Conservation (phyloP, 2,329 filamentous ascomycete genomes). For the Colletotrichum destructivum region DNA sequence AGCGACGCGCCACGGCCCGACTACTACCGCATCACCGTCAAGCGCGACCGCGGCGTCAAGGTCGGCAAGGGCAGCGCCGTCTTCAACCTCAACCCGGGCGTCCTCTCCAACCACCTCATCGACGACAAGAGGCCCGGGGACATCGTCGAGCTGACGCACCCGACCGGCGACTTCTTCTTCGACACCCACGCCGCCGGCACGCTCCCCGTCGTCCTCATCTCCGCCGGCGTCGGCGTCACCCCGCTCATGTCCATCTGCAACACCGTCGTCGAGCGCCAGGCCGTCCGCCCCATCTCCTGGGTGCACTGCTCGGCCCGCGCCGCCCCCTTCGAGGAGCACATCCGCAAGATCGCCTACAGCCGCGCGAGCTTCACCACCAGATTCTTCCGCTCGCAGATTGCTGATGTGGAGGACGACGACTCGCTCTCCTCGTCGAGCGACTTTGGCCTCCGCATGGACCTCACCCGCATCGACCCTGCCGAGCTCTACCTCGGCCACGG, state of each 20-base stretch:
- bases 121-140: slow-evolving; percentile 74
- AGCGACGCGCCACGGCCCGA: slow-evolving; percentile 74
- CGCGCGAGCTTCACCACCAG: slow-evolving; percentile 55
- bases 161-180: slow-evolving; percentile 74
- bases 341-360: slow-evolving; percentile 61
- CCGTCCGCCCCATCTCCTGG: slow-evolving; percentile 68
- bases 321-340: slow-evolving; percentile 68
- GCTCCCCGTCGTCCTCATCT: slow-evolving; percentile 72
- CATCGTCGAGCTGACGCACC: slow-evolving; percentile 76
- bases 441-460: slow-evolving; percentile 60
- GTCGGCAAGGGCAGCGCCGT: slow-evolving; percentile 58
- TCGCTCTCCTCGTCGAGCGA: slow-evolving; percentile 62
- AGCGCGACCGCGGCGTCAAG: slow-evolving; percentile 70
- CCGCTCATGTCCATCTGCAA: slow-evolving; percentile 75
- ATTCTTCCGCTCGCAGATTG: slow-evolving; percentile 66
- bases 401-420: slow-evolving; percentile 58
- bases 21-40: slow-evolving; percentile 80
- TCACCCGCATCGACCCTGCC: slow-evolving; percentile 59
- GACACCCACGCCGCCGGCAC: slow-evolving; percentile 57
- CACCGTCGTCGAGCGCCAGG: slow-evolving; percentile 61
- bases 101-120: slow-evolving; percentile 80
- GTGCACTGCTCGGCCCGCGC: slow-evolving; percentile 68
- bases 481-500: slow-evolving; percentile 63
- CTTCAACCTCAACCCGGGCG: slow-evolving; percentile 69
- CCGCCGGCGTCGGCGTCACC: slow-evolving; percentile 73